Percentiles rank a stretch among this genome's conserved stretches.
Conservation (phyloP, 208 protist species). For the Acanthamoeba castellanii region DNA sequence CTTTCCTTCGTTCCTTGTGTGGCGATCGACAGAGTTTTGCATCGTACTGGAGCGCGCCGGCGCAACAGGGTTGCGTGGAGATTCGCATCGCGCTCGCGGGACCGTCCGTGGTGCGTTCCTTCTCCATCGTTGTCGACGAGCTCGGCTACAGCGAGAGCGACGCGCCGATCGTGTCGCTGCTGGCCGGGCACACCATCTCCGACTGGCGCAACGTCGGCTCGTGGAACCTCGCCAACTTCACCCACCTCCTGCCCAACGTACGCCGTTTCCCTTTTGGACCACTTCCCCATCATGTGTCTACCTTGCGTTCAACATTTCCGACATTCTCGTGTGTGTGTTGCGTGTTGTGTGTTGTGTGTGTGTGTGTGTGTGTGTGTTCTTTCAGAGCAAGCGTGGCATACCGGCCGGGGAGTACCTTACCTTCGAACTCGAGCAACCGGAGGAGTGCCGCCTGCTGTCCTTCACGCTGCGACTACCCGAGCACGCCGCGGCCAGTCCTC, state of each 20-base stretch:
- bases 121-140: conserved; percentile 46
- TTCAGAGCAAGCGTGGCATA: not conserved
- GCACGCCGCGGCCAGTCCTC: no score
- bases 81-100: conserved; percentile 3
- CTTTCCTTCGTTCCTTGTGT: no score
- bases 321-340: no score
- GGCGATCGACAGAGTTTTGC: not conserved
- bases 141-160: conserved; percentile 59
- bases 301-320: no score
- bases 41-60: conserved; percentile 35
- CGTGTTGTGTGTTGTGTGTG: not conserved
- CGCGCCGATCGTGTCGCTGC: conserved; percentile 40
- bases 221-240: conserved; percentile 61
- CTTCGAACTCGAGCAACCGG: not conserved
- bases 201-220: conserved; percentile 54
- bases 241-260: conserved; percentile 50
- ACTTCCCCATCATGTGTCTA: not conserved
- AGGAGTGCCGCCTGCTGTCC: conserved; percentile 15
- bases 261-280: no score
- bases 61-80: not conserved
- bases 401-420: not conserved
- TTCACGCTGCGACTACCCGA: not conserved
- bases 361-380: no score
- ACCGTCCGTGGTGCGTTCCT: conserved; percentile 28
- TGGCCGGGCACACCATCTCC: conserved; percentile 30